Evolutionary conservation across 352 stramenopile species (phyloP).

Genomic region (Pythium plurisporium): DNA sequence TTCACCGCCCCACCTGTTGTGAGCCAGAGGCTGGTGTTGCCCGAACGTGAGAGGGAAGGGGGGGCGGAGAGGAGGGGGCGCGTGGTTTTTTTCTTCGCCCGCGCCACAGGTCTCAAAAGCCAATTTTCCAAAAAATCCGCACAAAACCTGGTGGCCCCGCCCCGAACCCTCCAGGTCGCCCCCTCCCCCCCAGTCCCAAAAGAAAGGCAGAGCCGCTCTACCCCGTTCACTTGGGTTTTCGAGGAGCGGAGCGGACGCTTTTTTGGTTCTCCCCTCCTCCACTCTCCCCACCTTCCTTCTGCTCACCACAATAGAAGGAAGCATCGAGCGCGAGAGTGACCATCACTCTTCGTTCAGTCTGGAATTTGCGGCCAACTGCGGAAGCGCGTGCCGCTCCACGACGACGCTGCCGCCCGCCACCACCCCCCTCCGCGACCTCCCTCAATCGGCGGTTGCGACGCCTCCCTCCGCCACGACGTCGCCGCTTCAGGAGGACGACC

Average conservation of each 20-base stretch:
- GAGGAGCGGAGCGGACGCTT: conserved; percentile 19
- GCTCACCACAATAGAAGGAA: conserved; percentile 17
- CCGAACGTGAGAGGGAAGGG: conserved; percentile 9
- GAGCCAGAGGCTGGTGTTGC: conserved; percentile 4
- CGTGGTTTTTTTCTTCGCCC: conserved; percentile 12
- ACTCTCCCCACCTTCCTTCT: too few species aligned
- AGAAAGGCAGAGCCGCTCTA: conserved; percentile 21
- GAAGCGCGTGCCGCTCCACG: conserved; percentile 12
- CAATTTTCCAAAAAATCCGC: conserved; percentile 29
- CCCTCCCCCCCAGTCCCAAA: conserved; percentile 16
- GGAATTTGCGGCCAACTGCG: conserved; percentile 27
- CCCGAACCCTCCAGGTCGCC: conserved; percentile 10
- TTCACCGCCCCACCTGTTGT: not conserved
- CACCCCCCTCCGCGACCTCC: too few species aligned
- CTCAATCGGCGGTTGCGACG: too few species aligned
- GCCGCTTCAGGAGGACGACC: conserved; percentile 9
- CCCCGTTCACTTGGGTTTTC: conserved; percentile 25
- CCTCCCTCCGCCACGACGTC: conserved; percentile 11
- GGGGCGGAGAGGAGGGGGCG: not conserved
- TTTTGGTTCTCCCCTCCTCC: conserved; percentile 10
- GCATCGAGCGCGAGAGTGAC: conserved; percentile 15
- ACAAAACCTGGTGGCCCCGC: conserved; percentile 9
- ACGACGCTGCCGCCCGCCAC: conserved; percentile 1
- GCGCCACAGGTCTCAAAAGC: conserved; percentile 17
- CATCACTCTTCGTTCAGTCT: conserved; percentile 31